Conservation (phyloP, 164 flowering plant genomes). For the Saururus chinensis region DNA sequence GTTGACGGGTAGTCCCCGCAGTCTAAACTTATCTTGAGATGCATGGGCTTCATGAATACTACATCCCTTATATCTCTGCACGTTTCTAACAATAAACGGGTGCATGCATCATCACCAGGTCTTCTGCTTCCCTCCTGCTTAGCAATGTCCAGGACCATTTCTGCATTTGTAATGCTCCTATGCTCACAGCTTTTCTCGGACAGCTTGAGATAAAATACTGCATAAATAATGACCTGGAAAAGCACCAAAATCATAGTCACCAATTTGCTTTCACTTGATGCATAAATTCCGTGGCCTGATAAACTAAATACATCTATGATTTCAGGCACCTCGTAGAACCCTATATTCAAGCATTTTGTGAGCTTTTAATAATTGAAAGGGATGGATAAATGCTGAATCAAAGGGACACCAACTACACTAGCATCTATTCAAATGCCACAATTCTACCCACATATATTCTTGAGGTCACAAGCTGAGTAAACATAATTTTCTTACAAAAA, state of each 20-base stretch:
- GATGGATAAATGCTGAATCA: neutral
- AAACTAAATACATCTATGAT: neutral
- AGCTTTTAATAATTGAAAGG: neutral
- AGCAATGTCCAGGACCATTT: constrained; percentile 37
- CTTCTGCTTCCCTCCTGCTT: constrained; percentile 14
- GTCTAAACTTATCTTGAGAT: constrained; percentile 42
- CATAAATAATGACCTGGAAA: constrained; percentile 54
- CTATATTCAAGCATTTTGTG: neutral
- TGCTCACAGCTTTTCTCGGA: constrained; percentile 1
- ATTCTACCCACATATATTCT: too few relatives aligned
- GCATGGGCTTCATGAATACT: constrained; percentile 54
- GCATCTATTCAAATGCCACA: too few relatives aligned
- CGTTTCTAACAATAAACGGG: constrained; percentile 27
- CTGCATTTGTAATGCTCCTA: constrained; percentile 16
- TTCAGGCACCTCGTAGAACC: neutral
- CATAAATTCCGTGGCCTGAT: neutral
- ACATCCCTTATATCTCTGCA: constrained; percentile 38
- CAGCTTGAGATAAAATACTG: constrained; percentile 15
- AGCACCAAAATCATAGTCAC: neutral
- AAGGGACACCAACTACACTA: too few relatives aligned
- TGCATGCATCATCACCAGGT: constrained; percentile 20
- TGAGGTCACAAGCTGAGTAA: too few relatives aligned
- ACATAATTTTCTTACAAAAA: too few relatives aligned
- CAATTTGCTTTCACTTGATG: neutral
- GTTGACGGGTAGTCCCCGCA: constrained; percentile 40